phyloP scores from a whole-genome alignment of 2,329 filamentous ascomycete species.

The Trichophyton schoenleinii region DNA sequence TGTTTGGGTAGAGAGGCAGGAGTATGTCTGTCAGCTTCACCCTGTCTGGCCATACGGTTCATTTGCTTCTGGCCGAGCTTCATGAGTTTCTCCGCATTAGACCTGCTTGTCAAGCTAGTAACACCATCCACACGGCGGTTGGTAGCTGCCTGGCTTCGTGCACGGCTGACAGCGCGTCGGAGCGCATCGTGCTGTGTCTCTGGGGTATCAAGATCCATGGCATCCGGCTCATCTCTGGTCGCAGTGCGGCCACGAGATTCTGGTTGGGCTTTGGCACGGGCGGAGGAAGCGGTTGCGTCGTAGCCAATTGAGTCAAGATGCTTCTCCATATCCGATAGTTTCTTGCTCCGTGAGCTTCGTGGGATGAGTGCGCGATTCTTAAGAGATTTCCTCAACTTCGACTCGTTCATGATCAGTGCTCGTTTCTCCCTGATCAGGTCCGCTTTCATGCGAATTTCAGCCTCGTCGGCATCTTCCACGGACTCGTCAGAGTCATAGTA shows the following conservation, averaged over 20 bases:
- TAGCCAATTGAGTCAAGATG: slow-evolving; percentile 75
- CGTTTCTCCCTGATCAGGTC: slow-evolving; percentile 93
- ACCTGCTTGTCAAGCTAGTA: slow-evolving; percentile 50
- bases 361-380: slow-evolving; percentile 96
- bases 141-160: slow-evolving; percentile 41
- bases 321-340: slow-evolving; percentile 73
- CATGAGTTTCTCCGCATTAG: slow-evolving; percentile 71
- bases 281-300: slow-evolving; percentile 60
- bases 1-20: slow-evolving; percentile 75
- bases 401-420: slow-evolving; percentile 81
- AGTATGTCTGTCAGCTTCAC: slow-evolving; percentile 88
- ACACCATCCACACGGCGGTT: slow-evolving; percentile 43
- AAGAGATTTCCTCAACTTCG: slow-evolving; percentile 86
- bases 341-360: slow-evolving; percentile 65
- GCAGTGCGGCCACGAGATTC: slow-evolving; percentile 58
- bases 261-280: slow-evolving; percentile 43
- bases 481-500: slow-evolving; percentile 81
- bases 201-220: slow-evolving; percentile 32
- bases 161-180: slow-evolving; percentile 61
- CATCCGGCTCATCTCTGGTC: slow-evolving; percentile 50
- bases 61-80: slow-evolving; percentile 96
- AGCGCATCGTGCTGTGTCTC: slow-evolving; percentile 35
- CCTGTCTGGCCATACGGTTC: slow-evolving; percentile 95
- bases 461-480: slow-evolving; percentile 77
- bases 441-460: slow-evolving; percentile 79